Evolutionary conservation across 371 early-diverging fungal genomes (phyloP), one percentile per base, ranked within the genome.

Genomic region (Mucor mucedo): DNA sequence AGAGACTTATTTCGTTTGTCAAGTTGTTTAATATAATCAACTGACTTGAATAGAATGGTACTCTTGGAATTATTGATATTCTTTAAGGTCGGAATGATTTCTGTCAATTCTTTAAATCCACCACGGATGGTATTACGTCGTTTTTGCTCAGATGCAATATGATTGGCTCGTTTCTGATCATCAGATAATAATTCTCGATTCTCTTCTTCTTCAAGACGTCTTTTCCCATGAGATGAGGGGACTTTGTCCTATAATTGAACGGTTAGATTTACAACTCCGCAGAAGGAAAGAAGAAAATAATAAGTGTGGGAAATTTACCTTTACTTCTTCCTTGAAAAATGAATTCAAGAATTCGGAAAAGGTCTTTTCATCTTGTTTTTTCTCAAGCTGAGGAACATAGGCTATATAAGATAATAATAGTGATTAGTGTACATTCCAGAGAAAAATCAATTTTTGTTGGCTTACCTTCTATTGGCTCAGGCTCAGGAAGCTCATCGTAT

Each of bases 81-180:
- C 59, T 68, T 84, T 56, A 92, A 71, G 6, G 87, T 85, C 33
- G 95, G 95, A 52, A 94, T 90, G 52, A 93, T 74, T 41, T 86
- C 86, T n/a, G 87, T 87, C 49, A 95, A 78, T 65, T 88, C 86
- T 61, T 89, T 90, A 73, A 93, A 92, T 11, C 93, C 93, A 48
- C 78, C 75, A 28, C 91, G 82, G 68, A 94, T 95, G 63, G 87
- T 91, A 54, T 90, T 88, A n/a, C 95, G 87, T 28, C 95, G 88
- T 63, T 91, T 90, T 73, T 95, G 91, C 71, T 94, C 94, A n/a
- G 91, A 90, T 0, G 88, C 90, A 70, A 94, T 93, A 75, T 94
- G 94, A 72, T 93, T 94, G 8, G 89, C 88, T 60, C 90, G 82
- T 60, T 94, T 93, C 27, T 88, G 83, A 32, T 91, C 93, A 0